Evolutionary conservation across 2,329 filamentous ascomycete genomes (phyloP).

Genomic region (Byssothecium circinans): DNA sequence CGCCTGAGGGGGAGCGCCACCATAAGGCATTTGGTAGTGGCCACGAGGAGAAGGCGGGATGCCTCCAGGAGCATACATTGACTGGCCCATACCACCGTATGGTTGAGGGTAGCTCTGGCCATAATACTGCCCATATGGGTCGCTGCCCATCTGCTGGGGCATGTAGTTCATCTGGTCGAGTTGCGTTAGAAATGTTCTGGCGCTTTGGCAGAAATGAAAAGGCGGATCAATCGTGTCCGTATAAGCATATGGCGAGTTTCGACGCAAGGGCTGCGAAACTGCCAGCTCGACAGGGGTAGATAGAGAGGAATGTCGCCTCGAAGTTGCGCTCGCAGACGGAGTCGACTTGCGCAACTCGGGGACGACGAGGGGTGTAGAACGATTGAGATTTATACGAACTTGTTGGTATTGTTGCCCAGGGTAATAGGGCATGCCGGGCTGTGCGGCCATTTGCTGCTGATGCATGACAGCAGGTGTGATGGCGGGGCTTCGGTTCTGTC

Average conservation of each 20-base stretch:
- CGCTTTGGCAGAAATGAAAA: slow-evolving; percentile 68
- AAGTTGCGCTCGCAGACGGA: slow-evolving; percentile 16
- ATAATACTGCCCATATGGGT: slow-evolving; percentile 46
- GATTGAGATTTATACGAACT: slow-evolving; percentile 59
- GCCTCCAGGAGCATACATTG: slow-evolving; percentile 19
- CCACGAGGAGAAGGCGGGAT: slow-evolving; percentile 50
- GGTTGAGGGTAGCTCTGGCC: slow-evolving; percentile 49
- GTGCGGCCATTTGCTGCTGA: slow-evolving; percentile 59
- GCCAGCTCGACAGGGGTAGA: slow-evolving; percentile 16
- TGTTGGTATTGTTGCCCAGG: slow-evolving; percentile 62
- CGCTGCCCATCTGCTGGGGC: slow-evolving; percentile 7
- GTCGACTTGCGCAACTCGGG: slow-evolving; percentile 24
- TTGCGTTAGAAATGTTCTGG: slow-evolving; percentile 71
- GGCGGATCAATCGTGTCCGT: slow-evolving; percentile 50
- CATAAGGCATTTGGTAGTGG: slow-evolving; percentile 56
- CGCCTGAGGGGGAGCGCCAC: slow-evolving; percentile 57
- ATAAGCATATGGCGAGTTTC: slow-evolving; percentile 25
- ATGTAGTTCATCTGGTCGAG: slow-evolving; percentile 27
- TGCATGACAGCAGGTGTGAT: slow-evolving; percentile 64
- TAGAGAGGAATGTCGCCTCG: slow-evolving; percentile 12
- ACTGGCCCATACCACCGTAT: slow-evolving; percentile 53
- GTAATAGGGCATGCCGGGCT: slow-evolving; percentile 63
- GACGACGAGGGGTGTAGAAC: slow-evolving; percentile 23
- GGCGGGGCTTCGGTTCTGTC: slow-evolving; percentile 61
- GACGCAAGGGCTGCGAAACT: slow-evolving; percentile 17